phyloP scores from a whole-genome alignment of 164 flowering plant genomes.

The Dillenia suffruticosa region DNA sequence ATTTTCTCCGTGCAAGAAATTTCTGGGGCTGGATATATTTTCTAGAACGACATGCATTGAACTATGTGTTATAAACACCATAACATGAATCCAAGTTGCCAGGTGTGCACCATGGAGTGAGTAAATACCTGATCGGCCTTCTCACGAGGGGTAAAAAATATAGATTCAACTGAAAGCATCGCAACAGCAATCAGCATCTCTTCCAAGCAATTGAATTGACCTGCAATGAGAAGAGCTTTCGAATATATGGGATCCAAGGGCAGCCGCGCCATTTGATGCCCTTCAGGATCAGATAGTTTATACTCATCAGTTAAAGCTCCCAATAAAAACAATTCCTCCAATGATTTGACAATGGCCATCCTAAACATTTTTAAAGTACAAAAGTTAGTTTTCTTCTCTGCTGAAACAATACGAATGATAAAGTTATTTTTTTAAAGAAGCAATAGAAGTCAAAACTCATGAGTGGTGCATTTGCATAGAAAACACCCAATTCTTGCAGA shows the following conservation, averaged over 20 bases:
- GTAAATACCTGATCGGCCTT: slow-evolving; percentile 69
- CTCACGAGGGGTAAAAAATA: slow-evolving; percentile 77
- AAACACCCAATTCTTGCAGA: too few species aligned
- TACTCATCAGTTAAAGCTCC: slow-evolving; percentile 84
- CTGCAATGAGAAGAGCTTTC: slow-evolving; percentile 76
- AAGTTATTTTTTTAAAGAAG: too few species aligned
- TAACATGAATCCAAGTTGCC: too few species aligned
- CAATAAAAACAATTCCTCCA: slow-evolving; percentile 74
- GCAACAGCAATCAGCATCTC: slow-evolving; percentile 94
- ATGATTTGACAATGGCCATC: slow-evolving; percentile 68
- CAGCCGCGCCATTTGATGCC: slow-evolving; percentile 81
- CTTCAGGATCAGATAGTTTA: slow-evolving; percentile 83
- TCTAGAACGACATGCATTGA: too few species aligned
- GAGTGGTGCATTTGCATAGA: too few species aligned
- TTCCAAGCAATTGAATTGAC: slow-evolving; percentile 80
- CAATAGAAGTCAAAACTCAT: too few species aligned
- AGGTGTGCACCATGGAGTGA: too few species aligned
- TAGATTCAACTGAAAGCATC: slow-evolving; percentile 92
- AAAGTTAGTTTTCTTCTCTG: background rate
- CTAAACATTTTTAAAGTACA: slow-evolving; percentile 32
- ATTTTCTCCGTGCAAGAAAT: too few species aligned
- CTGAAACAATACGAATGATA: too few species aligned
- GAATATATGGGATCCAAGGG: slow-evolving; percentile 90
- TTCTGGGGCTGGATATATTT: too few species aligned
- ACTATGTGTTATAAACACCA: too few species aligned